These are phyloP conservation scores for Lumnitzera racemosa DNA, from an alignment of 345 rosid species.

Conservation along the genomic window DNA sequence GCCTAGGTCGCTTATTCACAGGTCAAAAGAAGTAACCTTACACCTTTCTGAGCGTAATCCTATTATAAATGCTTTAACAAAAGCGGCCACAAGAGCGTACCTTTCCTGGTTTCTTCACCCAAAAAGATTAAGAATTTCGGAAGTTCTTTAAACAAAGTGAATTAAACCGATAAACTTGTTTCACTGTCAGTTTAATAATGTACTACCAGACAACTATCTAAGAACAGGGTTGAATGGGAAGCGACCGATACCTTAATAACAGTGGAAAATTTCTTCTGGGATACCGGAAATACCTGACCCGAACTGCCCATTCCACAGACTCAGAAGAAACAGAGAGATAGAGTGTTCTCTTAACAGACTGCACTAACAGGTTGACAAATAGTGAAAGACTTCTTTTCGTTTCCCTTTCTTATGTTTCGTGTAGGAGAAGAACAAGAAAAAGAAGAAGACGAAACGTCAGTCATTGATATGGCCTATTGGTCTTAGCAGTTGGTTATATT, in stretches of 20 bases:
- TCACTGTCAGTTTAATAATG: neutral
- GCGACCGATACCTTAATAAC: slow-evolving; percentile 39
- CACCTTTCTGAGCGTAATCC: no score
- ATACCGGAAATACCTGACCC: slow-evolving; percentile 40
- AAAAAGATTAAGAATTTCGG: no score
- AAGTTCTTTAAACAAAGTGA: neutral
- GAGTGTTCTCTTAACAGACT: no score
- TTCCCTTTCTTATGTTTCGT: no score
- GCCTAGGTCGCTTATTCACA: no score
- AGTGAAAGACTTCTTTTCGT: no score
- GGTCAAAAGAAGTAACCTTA: no score
- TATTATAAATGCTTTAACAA: neutral
- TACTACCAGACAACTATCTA: neutral
- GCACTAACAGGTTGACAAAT: no score
- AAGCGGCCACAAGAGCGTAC: neutral
- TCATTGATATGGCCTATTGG: no score
- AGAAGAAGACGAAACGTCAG: no score
- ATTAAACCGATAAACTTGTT: neutral
- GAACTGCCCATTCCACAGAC: slow-evolving; percentile 25
- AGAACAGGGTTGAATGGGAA: neutral
- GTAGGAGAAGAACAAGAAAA: no score
- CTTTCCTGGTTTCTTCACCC: neutral
- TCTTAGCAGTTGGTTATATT: no score
- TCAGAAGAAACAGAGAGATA: neutral
- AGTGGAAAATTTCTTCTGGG: slow-evolving; percentile 27